These are phyloP conservation scores for Inga oerstediana DNA, from an alignment of 306 rosid species.

Conservation along the genomic window DNA sequence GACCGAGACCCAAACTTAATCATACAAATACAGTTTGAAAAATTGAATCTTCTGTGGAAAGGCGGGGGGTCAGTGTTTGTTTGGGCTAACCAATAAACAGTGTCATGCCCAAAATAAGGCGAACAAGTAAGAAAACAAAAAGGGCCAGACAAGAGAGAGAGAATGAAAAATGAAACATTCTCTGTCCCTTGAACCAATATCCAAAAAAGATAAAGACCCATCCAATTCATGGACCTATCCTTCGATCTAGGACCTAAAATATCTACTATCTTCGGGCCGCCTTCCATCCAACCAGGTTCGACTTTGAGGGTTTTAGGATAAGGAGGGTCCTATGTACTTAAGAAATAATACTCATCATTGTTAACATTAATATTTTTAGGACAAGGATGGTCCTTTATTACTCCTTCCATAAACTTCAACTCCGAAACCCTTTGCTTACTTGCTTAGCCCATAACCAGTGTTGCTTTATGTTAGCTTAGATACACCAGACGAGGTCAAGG, in stretches of 20 bases:
- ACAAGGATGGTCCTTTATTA: not conserved
- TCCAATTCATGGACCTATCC: not conserved
- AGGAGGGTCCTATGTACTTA: not conserved
- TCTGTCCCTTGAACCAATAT: not conserved
- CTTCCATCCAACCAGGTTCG: not conserved
- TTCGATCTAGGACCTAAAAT: not conserved
- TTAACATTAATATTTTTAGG: too few species aligned
- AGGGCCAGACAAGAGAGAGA: not conserved
- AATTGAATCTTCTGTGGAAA: too few species aligned
- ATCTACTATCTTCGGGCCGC: not conserved
- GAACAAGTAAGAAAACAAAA: too few species aligned
- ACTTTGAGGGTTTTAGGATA: not conserved
- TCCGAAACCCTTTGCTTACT: not conserved
- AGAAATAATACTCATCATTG: not conserved
- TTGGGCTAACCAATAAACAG: too few species aligned
- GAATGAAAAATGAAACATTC: not conserved
- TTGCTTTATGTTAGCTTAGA: not conserved
- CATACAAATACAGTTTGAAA: not conserved
- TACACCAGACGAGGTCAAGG: not conserved
- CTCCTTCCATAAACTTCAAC: too few species aligned
- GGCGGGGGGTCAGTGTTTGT: too few species aligned
- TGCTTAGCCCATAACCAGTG: not conserved
- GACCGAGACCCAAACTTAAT: not conserved
- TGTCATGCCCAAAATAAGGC: not conserved
- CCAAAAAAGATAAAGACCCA: not conserved